These are phyloP conservation scores for Pterocarpus macrocarpus DNA, from an alignment of 306 rosid genomes.

Conservation along the genomic window DNA sequence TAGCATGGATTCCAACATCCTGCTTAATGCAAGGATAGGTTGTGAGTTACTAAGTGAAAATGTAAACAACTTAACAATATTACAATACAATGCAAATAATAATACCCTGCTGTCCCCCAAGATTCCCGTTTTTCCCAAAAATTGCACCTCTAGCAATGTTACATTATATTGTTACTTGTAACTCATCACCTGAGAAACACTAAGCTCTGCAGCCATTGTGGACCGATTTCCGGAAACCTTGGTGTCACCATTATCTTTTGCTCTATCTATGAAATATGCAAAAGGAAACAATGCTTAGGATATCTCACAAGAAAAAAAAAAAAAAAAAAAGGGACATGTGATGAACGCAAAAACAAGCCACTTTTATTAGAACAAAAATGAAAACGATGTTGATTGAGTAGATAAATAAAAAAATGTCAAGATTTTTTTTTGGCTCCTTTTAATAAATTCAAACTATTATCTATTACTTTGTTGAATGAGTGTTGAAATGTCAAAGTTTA, in stretches of 20 bases:
- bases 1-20: conserved; percentile 94
- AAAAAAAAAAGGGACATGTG: not conserved
- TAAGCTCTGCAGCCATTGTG: conserved; percentile 65
- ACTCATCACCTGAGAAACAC: conserved; percentile 63
- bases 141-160: not conserved
- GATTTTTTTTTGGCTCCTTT: not conserved
- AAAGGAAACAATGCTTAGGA: conserved; percentile 36
- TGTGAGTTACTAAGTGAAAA: conserved; percentile 35
- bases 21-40: conserved; percentile 45
- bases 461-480: not conserved
- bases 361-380: too few relatives aligned
- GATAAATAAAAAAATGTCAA: not conserved
- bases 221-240: conserved; percentile 59
- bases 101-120: conserved; percentile 3
- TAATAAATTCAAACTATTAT: not conserved
- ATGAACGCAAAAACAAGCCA: not conserved
- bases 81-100: not conserved
- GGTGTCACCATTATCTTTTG: conserved; percentile 52
- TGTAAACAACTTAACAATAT: not conserved
- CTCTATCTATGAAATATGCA: conserved; percentile 58
- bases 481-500: not conserved
- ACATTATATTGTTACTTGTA: not conserved
- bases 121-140: not conserved
- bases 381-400: too few relatives aligned
- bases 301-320: conserved; percentile 20